Base-by-base conservation (phyloP, 1,139 yeast species). In the Yamadazyma pseudoaaseri region DNA sequence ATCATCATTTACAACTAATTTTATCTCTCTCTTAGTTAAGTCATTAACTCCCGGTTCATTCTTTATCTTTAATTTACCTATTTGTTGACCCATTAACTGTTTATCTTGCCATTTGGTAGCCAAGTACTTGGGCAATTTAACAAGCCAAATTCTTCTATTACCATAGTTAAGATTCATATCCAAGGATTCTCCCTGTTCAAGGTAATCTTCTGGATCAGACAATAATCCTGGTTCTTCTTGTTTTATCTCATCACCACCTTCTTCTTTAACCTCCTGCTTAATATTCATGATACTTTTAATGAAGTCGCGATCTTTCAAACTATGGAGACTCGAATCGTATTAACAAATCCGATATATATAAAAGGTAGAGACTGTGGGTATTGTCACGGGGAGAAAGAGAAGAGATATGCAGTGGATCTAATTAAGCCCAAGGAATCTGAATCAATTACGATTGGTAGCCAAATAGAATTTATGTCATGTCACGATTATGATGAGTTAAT, bases 81-180 rank as follows among this genome's bases (percentile, higher is more conserved):
- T 63, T 44, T 81, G 82, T 49, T 83, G 79, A 2, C 96, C 94
- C 39, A 78, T 70, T 39, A 84, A 60, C 24, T 65, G 65, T 29
- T 77, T 72, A 42, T 82, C 73, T 36, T 80, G 74, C 96, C 97
- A 89, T 45, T 76, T 72, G 33, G 83, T 89, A 31, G 95, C 85
- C 42, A 92, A 67, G 52, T 87, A 89, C 51, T 86, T 79, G 4
- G 98, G 97, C 48, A 92, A 65, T 48, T 95, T 79, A 17, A 92
- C 96, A 18, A 92, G 67, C 98, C 98, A 92, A 27, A 92, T 82
- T 49, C 87, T 87, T 47, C 79, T 80, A 30, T 62, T 64, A 8
- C 80, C 76, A 20, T 63, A 60, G 6, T 60, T 43, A 30, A 83
- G 52, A 49, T 81, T 78, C 65, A 84, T 61, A 52, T 83, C 85